These are phyloP conservation scores for Pezicula carpinea DNA, from an alignment of 2,329 filamentous ascomycete species.

Conservation along the genomic window DNA sequence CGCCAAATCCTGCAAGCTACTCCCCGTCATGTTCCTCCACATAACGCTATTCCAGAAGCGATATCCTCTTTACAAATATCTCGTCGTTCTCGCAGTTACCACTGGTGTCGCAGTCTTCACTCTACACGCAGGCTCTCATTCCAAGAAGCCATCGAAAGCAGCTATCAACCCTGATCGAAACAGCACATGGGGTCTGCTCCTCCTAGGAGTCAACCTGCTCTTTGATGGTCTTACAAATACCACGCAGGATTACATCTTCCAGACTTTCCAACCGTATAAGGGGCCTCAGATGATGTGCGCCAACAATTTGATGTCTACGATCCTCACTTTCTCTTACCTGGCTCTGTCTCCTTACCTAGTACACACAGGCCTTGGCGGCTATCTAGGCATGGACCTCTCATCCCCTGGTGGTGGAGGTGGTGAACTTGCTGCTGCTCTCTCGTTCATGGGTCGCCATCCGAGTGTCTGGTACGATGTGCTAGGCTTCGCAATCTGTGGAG, in stretches of 20 bases:
- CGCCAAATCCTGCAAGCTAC: conserved; percentile 94
- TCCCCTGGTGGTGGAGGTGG: conserved; percentile 50
- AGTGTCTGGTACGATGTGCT: conserved; percentile 82
- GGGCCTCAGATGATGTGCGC: conserved; percentile 99
- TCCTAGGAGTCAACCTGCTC: conserved; percentile 84
- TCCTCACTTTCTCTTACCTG: conserved; percentile 73
- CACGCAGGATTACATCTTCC: conserved; percentile 93
- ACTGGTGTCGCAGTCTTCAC: conserved; percentile 93
- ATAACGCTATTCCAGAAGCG: conserved; percentile 83
- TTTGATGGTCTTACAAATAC: conserved; percentile 96
- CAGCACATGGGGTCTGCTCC: conserved; percentile 72
- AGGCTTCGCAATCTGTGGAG: conserved; percentile 84
- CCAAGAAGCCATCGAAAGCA: conserved; percentile 36
- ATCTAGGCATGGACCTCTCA: conserved; percentile 61
- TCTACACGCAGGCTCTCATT: conserved; percentile 67
- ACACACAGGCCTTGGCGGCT: conserved; percentile 57
- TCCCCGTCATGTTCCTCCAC: conserved; percentile 98
- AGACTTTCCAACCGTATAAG: conserved; percentile 70
- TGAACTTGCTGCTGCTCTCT: conserved; percentile 74
- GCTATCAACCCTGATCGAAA: conserved; percentile 48
- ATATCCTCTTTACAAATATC: conserved; percentile 95
- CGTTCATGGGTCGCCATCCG: conserved; percentile 77
- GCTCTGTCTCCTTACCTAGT: conserved; percentile 76
- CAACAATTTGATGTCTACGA: conserved; percentile 82
- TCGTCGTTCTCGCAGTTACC: conserved; percentile 87